Base-by-base conservation (phyloP, 345 rosid genomes). In the Syzygium oleosum region DNA sequence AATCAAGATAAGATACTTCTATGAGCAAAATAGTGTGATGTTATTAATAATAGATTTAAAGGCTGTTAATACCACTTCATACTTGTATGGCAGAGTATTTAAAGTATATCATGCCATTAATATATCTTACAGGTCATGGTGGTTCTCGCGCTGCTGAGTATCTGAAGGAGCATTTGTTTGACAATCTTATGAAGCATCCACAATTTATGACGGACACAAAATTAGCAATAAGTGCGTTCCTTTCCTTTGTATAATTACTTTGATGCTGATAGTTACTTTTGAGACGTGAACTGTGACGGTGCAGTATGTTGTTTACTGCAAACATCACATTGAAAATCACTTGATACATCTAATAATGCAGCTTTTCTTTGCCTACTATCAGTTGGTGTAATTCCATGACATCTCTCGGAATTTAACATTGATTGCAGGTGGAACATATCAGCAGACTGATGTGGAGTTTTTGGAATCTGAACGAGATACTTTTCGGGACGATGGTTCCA, bases 61-160 rank as follows among this genome's bases (percentile, higher is more conserved):
- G 49, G 46, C 49, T 73, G 12, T 73, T 73, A 34, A 73, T 38
- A 73, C 49, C 83, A 38, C 49, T 38, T 73, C 83, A 19, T 73
- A 19, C 49, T 73, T 73, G 49, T 21, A 73, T 38, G 83, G 6
- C 83, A 38, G 13, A 68, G 25, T 73, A 19, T 38, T 73, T 19
- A 38, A 73, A 38, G 49, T 22, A 27, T 73, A 22, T 73, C 27
- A 19, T 38, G 49, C 12, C 49, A 21, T 73, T 73, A 38, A 73
- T 73, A 34, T 73, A 38, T 38, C 49, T 73, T 87, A 38, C 95
- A 98, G 99, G 99, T 88, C 99, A 98, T 93, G 99, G 99, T 87
- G 99, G 99, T 88, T 96, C 99, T 88, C 98, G 95, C 78, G 99
- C 99, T 87, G 98, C 99, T 84, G 98, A 97, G 91, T 97, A 93